Base-by-base conservation (phyloP, 108 stramenopile species). In the Cyclostephanos tholiformis region DNA sequence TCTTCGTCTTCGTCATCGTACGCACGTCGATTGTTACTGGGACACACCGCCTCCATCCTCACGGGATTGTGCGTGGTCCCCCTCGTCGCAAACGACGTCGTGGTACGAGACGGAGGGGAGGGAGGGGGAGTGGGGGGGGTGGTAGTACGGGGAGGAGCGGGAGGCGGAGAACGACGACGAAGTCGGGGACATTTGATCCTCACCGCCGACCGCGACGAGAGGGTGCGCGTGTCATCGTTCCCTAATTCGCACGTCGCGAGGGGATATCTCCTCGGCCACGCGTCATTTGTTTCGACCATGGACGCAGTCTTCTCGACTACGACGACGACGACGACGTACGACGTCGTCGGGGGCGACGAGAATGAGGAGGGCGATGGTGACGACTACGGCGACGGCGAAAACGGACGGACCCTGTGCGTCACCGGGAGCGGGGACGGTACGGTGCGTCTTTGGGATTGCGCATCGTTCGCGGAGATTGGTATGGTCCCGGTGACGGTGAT, bases 41-140 rank as follows among this genome's bases (percentile, higher is more conserved):
- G 94, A 19, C 94, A 95, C 69, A 95, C 94, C 27, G 94, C 91
- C n/a, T 90, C 87, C 64, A 93, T 95, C 86, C 77, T 93, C 65
- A 95, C 94, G 13, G 86, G 82, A 48, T 60, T 80, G 19, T 32
- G 61, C 23, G 56, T 84, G 5, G 75, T 63, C n/a, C 76, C 75
- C 36, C 36, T 67, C 36, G 14, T 39, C 13, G 19, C 22, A 17
- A 22, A 32, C 43, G 46, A 48, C 75, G 27, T 69, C 30, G 17
- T 6, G 2, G 16, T 0, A 29, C 1, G 19, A 53, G 16, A 8
- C 17, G 26, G 59, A 63, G 59, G 2, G 13, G 36, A 6, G 6
- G 36, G 36, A 4, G 36, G 36, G 36, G 36, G 36, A 6, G 36
- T 36, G 36, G 36, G 36, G 36, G 36, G 36, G 36, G 6, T 6